Evolutionary conservation across 1,284 basidiomycete species (phyloP).

Genomic region (Boletus holoroseus): DNA sequence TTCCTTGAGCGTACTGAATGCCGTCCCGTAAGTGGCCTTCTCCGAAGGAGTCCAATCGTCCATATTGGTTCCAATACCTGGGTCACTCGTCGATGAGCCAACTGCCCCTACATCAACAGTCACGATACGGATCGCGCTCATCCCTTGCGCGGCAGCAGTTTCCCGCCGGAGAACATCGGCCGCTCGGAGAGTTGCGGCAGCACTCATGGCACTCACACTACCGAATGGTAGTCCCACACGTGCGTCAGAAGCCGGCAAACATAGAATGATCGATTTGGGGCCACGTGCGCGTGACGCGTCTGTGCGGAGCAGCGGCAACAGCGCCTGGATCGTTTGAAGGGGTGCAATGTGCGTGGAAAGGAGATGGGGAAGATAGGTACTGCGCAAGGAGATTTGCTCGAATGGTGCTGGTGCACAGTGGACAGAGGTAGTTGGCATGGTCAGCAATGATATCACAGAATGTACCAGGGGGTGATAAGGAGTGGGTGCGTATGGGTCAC

Average conservation of each 20-base stretch:
- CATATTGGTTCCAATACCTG: constrained; percentile 32
- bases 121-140: constrained; percentile 62
- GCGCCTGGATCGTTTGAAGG: constrained; percentile 65
- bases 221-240: constrained; percentile 67
- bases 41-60: constrained; percentile 68
- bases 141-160: constrained; percentile 48
- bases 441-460: constrained; percentile 65
- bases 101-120: constrained; percentile 41
- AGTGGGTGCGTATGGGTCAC: constrained; percentile 69
- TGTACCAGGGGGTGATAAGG: constrained; percentile 61
- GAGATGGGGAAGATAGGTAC: constrained; percentile 62
- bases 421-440: constrained; percentile 40
- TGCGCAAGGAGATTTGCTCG: constrained; percentile 61
- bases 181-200: constrained; percentile 61
- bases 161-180: constrained; percentile 69
- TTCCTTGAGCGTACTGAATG: constrained; percentile 51
- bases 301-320: constrained; percentile 68
- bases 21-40: constrained; percentile 61
- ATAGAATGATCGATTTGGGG: constrained; percentile 62
- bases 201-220: constrained; percentile 59
- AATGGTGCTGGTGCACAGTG: constrained; percentile 51
- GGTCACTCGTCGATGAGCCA: constrained; percentile 13
- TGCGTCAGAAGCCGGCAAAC: constrained; percentile 62
- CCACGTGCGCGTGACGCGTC: constrained; percentile 48
- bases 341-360: constrained; percentile 68